phyloP scores from a whole-genome alignment of 176 grass and related monocot genomes.

The Avena insularis region DNA sequence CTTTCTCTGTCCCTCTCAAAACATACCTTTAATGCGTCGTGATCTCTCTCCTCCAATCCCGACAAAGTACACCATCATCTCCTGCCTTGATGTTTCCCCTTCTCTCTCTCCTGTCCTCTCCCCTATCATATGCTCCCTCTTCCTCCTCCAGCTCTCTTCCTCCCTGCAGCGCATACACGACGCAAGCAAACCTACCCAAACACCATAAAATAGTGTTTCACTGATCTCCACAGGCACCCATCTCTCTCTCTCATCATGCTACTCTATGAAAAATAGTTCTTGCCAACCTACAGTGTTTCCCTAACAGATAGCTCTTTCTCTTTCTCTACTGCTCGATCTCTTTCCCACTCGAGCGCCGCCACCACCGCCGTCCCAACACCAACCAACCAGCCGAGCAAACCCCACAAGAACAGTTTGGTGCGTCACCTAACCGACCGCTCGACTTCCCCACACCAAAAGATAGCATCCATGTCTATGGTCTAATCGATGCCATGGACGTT shows the following conservation, averaged over 20 bases:
- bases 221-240: conserved; percentile 36
- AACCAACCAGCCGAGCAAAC: conserved; percentile 34
- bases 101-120: neutral
- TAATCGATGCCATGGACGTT: conserved; percentile 46
- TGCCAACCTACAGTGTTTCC: conserved; percentile 26
- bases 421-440: conserved; percentile 40
- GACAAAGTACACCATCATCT: conserved; percentile 61
- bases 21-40: conserved; percentile 59
- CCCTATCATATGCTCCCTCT: conserved; percentile 42
- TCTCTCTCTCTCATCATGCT: conserved; percentile 34
- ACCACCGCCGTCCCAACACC: conserved; percentile 12
- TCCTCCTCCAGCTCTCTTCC: conserved; percentile 36
- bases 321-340: conserved; percentile 42
- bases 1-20: conserved; percentile 5
- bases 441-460: neutral
- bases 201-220: conserved; percentile 61
- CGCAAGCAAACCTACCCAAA: conserved; percentile 52
- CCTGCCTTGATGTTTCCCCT: conserved; percentile 38
- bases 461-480: conserved; percentile 23
- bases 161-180: conserved; percentile 48
- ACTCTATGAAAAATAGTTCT: conserved; percentile 10
- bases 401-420: conserved; percentile 45
- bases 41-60: conserved; percentile 64
- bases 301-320: conserved; percentile 36
- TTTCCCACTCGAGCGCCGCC: conserved; percentile 29